phyloP scores from a whole-genome alignment of 495 filamentous ascomycete genomes.

The Annulohypoxylon bovei region DNA sequence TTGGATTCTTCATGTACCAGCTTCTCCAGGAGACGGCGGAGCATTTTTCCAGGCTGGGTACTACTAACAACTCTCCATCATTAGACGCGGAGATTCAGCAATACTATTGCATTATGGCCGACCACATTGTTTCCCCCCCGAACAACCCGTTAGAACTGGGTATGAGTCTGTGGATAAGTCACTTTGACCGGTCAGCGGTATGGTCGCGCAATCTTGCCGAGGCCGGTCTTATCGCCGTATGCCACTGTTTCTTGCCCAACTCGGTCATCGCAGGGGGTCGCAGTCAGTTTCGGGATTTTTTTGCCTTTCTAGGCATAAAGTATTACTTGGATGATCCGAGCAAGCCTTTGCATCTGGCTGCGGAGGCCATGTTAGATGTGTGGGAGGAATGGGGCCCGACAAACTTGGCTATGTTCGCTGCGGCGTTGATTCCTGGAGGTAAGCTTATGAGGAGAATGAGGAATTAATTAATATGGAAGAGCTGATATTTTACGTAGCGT shows the following conservation, averaged over 20 bases:
- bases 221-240: constrained; percentile 58
- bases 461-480: not conserved
- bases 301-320: constrained; percentile 64
- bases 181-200: constrained; percentile 61
- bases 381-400: constrained; percentile 71
- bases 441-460: constrained; percentile 40
- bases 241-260: constrained; percentile 49
- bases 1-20: constrained; percentile 67
- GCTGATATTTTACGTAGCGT: constrained; percentile 8
- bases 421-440: constrained; percentile 71
- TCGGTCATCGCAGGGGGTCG: constrained; percentile 45
- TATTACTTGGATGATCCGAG: constrained; percentile 60
- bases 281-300: constrained; percentile 73
- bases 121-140: constrained; percentile 61
- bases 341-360: constrained; percentile 51
- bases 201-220: constrained; percentile 62
- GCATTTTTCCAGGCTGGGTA: constrained; percentile 36
- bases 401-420: constrained; percentile 72
- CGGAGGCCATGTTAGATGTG: constrained; percentile 58
- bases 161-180: constrained; percentile 72
- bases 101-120: constrained; percentile 65
- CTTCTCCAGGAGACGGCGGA: constrained; percentile 61
- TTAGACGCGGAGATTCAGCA: constrained; percentile 65
- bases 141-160: constrained; percentile 69
- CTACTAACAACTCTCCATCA: constrained; percentile 23